Evolutionary conservation across 1,284 basidiomycete genomes (phyloP).

Genomic region (Polyporus tsugae): DNA sequence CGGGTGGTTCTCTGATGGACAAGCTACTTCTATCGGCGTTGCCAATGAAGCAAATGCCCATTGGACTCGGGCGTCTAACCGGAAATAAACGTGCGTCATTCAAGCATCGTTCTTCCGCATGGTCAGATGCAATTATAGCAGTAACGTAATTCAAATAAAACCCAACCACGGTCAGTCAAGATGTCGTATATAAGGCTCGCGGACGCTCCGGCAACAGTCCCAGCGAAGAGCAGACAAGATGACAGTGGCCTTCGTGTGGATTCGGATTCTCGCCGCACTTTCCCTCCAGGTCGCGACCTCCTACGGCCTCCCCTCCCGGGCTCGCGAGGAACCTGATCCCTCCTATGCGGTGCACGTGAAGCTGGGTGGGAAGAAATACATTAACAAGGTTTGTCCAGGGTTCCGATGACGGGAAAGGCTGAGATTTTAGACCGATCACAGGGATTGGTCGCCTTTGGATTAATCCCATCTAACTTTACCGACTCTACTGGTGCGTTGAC

Average conservation of each 20-base stretch:
- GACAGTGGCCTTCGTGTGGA: constrained; percentile 11
- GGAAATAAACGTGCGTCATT: background rate
- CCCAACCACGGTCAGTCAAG: background rate
- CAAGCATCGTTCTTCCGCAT: background rate
- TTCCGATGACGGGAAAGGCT: constrained; percentile 1
- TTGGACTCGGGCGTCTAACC: background rate
- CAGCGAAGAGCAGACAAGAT: constrained; percentile 3
- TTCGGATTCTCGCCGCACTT: constrained; percentile 17
- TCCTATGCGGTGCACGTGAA: constrained; percentile 32
- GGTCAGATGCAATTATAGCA: background rate
- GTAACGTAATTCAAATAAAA: background rate
- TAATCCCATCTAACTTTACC: constrained; percentile 47
- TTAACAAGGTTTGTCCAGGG: constrained; percentile 39
- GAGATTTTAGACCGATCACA: constrained; percentile 22
- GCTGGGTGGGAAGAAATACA: constrained; percentile 38
- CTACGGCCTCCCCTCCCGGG: constrained; percentile 10
- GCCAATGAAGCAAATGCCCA: background rate
- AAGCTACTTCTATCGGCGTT: background rate
- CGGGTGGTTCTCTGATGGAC: background rate
- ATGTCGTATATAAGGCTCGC: constrained; percentile 9
- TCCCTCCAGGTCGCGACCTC: constrained; percentile 17
- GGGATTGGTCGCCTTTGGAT: constrained; percentile 48
- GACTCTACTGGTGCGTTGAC: constrained; percentile 44
- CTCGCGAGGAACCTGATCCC: constrained; percentile 32
- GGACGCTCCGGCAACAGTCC: background rate